Evolutionary conservation across 2,329 filamentous ascomycete species (phyloP).

Genomic region (Metarhizium humberi): DNA sequence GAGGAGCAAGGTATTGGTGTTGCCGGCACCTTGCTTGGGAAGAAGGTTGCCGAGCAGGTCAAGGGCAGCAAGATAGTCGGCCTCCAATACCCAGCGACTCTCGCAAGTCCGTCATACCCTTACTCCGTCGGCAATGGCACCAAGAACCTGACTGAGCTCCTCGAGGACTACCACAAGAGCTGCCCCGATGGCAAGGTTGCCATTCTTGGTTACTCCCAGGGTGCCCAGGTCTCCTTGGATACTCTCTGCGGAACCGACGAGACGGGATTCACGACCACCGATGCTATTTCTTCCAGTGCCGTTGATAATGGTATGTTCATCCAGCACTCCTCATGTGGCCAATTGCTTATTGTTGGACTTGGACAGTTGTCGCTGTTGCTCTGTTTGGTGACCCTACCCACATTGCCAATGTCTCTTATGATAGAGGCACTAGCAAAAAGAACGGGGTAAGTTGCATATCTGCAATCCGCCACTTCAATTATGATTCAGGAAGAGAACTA

Average conservation of each 20-base stretch:
- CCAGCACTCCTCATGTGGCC: background rate
- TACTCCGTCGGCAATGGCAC: conserved; percentile 26
- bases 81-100: conserved; percentile 29
- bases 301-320: conserved; percentile 21
- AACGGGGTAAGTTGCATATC: conserved; percentile 24
- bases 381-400: conserved; percentile 33
- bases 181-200: conserved; percentile 32
- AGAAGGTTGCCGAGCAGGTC: conserved; percentile 21
- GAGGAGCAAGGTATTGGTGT: conserved; percentile 25
- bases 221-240: conserved; percentile 28
- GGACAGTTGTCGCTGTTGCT: conserved; percentile 28
- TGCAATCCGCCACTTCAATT: background rate
- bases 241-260: conserved; percentile 27
- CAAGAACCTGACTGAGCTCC: conserved; percentile 18
- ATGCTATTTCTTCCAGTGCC: conserved; percentile 15
- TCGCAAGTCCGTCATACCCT: conserved; percentile 22
- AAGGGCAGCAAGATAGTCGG: conserved; percentile 23
- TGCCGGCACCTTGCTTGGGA: conserved; percentile 21
- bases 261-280: conserved; percentile 16
- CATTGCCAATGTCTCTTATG: conserved; percentile 24
- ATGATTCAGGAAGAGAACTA: background rate
- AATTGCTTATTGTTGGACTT: background rate
- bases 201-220: conserved; percentile 33
- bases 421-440: conserved; percentile 25
- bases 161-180: conserved; percentile 21